Evolutionary conservation across 768 basidiomycete species (phyloP).

Genomic region (Nevesoporus exiguus): DNA sequence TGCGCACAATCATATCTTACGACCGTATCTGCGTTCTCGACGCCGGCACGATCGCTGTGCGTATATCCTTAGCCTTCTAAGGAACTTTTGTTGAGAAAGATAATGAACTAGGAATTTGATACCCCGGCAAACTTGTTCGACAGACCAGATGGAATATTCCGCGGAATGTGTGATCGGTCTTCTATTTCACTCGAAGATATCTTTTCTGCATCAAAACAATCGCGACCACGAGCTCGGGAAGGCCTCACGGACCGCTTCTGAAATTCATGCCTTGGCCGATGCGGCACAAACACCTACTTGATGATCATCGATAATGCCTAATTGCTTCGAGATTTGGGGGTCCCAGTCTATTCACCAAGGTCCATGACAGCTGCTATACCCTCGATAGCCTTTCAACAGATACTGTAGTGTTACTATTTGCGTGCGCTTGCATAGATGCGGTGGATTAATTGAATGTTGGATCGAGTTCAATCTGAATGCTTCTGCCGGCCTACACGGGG

Average conservation of each 20-base stretch:
- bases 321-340: no score
- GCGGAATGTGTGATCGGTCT: constrained; percentile 84
- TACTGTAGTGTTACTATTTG: no score
- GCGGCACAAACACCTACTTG: no score
- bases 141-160: constrained; percentile 63
- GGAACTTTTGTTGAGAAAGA: background rate
- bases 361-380: no score
- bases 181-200: constrained; percentile 74
- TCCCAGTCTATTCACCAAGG: no score
- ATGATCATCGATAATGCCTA: no score
- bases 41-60: constrained; percentile 67
- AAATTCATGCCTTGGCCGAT: background rate
- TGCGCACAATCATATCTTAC: constrained; percentile 84
- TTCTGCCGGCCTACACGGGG: no score
- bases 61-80: constrained; percentile 21
- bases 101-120: constrained; percentile 63
- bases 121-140: constrained; percentile 66
- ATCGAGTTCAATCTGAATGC: no score
- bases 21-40: constrained; percentile 89
- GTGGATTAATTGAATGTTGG: no score
- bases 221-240: background rate
- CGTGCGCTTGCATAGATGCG: no score
- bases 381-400: no score
- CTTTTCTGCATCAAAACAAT: constrained; percentile 29
- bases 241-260: background rate